phyloP scores from a whole-genome alignment of 257 asterid species.

The Nicotiana obtusifolia region DNA sequence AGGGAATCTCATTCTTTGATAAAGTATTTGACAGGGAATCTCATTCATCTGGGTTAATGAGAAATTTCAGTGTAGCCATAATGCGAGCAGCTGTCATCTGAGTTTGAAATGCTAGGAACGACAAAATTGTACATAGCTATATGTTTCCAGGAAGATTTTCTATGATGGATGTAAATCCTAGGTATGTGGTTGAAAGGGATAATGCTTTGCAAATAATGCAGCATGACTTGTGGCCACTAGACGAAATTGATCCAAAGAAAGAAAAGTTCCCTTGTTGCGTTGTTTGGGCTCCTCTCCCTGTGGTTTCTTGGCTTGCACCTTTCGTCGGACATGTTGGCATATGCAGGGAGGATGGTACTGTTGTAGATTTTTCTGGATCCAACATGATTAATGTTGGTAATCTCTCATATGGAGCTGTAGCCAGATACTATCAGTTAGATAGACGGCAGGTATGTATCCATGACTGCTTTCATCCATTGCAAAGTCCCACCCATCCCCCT shows the following conservation, averaged over 20 bases:
- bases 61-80: not conserved
- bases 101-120: not conserved
- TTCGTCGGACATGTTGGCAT: constrained; percentile 87
- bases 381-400: constrained; percentile 45
- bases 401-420: constrained; percentile 68
- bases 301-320: constrained; percentile 97
- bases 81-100: not conserved
- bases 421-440: constrained; percentile 73
- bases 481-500: not conserved
- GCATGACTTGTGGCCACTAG: constrained; percentile 71
- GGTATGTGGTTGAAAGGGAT: constrained; percentile 23
- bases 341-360: constrained; percentile 72
- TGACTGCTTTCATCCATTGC: not conserved
- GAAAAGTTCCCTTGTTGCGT: constrained; percentile 86
- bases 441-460: constrained; percentile 57
- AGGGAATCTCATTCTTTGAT: not conserved
- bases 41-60: not conserved
- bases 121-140: constrained; percentile 22
- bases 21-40: not conserved
- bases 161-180: constrained; percentile 46
- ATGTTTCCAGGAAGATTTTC: constrained; percentile 24
- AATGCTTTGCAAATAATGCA: constrained; percentile 15
- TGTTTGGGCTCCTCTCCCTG: constrained; percentile 88
- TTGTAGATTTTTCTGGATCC: constrained; percentile 78
- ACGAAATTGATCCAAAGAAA: constrained; percentile 49